A percentile compares a stretch with the other conserved stretches of the same genome.
Conservation (phyloP, 345 rosid genomes). For the Eucalyptus marginata region DNA sequence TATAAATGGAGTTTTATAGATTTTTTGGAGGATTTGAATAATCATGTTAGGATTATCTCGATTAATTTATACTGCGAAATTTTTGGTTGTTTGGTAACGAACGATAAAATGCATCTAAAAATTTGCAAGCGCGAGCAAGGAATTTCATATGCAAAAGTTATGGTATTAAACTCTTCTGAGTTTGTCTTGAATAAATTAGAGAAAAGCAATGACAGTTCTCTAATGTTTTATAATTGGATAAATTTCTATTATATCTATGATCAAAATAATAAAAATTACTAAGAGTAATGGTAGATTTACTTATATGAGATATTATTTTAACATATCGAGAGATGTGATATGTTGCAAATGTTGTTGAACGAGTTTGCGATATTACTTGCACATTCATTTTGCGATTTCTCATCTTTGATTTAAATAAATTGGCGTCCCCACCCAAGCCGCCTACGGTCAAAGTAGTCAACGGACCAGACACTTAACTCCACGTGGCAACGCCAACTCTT, state of each 20-base stretch:
- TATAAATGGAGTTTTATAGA: not conserved
- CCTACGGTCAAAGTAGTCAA: not conserved
- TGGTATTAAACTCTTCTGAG: accelerated
- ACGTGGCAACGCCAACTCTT: not conserved
- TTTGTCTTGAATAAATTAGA: not conserved
- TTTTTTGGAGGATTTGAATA: not conserved
- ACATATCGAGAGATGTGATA: not conserved
- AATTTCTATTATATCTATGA: not conserved
- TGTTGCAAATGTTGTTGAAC: not conserved
- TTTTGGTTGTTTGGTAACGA: no score
- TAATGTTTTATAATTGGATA: accelerated
- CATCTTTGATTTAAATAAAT: not conserved
- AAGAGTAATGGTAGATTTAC: not conserved
- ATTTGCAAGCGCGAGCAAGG: not conserved
- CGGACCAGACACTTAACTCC: not conserved
- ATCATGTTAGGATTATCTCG: not conserved
- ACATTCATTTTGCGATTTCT: not conserved
- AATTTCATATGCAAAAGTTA: not conserved
- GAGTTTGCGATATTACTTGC: not conserved
- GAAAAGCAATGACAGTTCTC: accelerated
- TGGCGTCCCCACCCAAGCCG: not conserved
- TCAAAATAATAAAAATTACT: not conserved
- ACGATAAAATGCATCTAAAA: not conserved
- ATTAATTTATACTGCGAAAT: not conserved
- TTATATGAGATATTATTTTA: not conserved